Percentiles rank a stretch among this genome's conserved stretches.
Conservation (phyloP, 352 stramenopile genomes). For the Pythium grandisporangium region DNA sequence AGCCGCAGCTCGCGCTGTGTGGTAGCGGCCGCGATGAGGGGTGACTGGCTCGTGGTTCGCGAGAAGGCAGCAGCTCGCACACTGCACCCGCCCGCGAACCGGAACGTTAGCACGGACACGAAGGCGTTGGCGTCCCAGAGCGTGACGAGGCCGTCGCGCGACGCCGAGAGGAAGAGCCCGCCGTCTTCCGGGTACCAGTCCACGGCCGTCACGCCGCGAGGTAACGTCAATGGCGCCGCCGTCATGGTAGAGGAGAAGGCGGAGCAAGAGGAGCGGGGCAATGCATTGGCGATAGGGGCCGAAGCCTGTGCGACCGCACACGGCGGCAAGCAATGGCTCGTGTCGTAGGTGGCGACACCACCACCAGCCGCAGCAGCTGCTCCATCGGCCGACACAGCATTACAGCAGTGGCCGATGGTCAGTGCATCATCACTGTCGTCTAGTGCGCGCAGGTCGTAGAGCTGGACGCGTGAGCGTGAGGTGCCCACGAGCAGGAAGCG, state of each 20-base stretch:
- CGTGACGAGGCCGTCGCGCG: conserved; percentile 51
- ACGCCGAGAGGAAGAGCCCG: conserved; percentile 72
- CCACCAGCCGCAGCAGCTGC: too few species aligned
- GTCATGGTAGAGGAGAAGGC: too few species aligned
- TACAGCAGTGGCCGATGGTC: too few species aligned
- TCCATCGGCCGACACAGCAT: too few species aligned
- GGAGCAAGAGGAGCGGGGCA: too few species aligned
- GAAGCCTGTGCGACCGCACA: neutral
- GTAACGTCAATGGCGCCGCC: conserved; percentile 8
- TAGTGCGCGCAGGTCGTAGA: conserved; percentile 50
- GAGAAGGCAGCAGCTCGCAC: conserved; percentile 69
- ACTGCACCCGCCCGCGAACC: conserved; percentile 42
- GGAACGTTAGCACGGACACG: conserved; percentile 47
- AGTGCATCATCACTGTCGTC: conserved; percentile 29
- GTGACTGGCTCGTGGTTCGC: conserved; percentile 31
- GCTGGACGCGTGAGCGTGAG: conserved; percentile 38
- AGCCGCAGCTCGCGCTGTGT: conserved; percentile 54
- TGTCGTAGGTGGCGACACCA: conserved; percentile 16
- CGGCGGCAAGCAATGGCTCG: conserved; percentile 18
- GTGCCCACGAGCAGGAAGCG: conserved; percentile 53
- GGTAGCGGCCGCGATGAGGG: conserved; percentile 61
- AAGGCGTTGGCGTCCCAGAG: conserved; percentile 79
- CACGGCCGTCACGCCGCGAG: conserved; percentile 50
- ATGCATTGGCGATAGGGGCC: too few species aligned
- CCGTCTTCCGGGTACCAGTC: conserved; percentile 84